These are phyloP conservation scores for Mediolabrus comicus DNA, from an alignment of 108 stramenopile species.

Conservation along the genomic window DNA sequence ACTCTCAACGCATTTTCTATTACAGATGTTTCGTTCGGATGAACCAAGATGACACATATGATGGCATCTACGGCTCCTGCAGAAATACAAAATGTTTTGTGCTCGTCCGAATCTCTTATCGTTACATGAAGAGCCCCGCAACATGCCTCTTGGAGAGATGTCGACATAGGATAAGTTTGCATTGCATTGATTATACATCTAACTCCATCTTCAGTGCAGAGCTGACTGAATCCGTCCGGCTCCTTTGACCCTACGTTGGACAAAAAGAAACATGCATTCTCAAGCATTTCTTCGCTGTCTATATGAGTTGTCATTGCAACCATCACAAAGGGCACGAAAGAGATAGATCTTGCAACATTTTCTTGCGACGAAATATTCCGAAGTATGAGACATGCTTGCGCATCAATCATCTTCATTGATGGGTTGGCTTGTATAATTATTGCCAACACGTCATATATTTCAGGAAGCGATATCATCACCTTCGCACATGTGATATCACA, in stretches of 20 bases:
- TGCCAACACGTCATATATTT: slow-evolving; percentile 8
- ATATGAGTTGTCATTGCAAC: background rate
- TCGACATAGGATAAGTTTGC: slow-evolving; percentile 53
- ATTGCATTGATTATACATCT: slow-evolving; percentile 31
- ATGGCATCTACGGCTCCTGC: slow-evolving; percentile 54
- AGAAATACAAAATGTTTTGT: slow-evolving; percentile 39
- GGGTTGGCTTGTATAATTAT: slow-evolving; percentile 6
- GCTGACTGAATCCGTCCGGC: slow-evolving; percentile 2
- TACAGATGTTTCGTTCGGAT: slow-evolving; percentile 31
- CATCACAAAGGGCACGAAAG: slow-evolving; percentile 4
- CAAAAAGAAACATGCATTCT: slow-evolving; percentile 17
- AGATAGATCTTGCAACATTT: background rate
- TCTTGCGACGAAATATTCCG: slow-evolving; percentile 11
- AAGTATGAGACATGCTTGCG: background rate
- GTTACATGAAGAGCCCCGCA: slow-evolving; percentile 51
- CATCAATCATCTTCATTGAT: background rate
- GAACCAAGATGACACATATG: slow-evolving; percentile 52
- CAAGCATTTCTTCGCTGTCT: background rate
- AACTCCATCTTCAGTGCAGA: slow-evolving; percentile 16
- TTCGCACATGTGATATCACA: background rate
- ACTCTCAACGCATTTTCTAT: slow-evolving; percentile 58
- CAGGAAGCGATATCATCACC: background rate
- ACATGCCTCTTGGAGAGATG: slow-evolving; percentile 46
- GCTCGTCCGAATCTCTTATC: slow-evolving; percentile 32
- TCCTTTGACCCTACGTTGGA: slow-evolving; percentile 2